These are phyloP conservation scores for Neofusicoccum cordaticola DNA, from an alignment of 2,329 filamentous ascomycete species.

Conservation along the genomic window DNA sequence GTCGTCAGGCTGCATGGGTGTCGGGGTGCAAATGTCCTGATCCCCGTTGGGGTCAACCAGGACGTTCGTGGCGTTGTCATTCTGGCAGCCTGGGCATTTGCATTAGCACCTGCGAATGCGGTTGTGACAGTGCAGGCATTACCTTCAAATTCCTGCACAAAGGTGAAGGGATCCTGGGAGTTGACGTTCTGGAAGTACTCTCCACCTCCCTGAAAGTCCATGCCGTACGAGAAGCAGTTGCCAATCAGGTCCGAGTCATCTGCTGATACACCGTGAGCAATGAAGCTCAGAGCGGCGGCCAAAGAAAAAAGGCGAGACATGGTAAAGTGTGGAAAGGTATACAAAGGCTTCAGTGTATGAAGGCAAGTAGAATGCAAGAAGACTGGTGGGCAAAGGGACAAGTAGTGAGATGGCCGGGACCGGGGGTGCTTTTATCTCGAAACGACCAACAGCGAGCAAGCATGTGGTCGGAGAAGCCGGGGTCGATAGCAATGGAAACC, in stretches of 20 bases:
- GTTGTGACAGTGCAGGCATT: neutral
- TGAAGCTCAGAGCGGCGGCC: constrained; percentile 19
- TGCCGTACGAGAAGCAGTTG: constrained; percentile 26
- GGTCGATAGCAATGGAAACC: neutral
- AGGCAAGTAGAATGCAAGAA: neutral
- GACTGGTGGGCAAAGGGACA: neutral
- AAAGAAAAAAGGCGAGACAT: constrained; percentile 12
- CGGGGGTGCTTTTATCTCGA: neutral
- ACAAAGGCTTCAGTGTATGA: neutral
- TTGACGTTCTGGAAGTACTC: constrained; percentile 41
- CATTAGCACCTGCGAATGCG: neutral
- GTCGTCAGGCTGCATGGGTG: constrained; percentile 36
- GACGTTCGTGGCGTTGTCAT: constrained; percentile 38
- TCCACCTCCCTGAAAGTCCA: constrained; percentile 40
- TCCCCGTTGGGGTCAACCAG: constrained; percentile 39
- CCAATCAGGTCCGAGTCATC: constrained; percentile 6
- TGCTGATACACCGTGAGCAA: constrained; percentile 19
- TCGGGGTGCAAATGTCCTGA: constrained; percentile 37
- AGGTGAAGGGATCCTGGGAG: constrained; percentile 40
- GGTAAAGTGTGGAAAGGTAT: neutral
- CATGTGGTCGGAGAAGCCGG: neutral
- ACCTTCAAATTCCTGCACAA: constrained; percentile 39
- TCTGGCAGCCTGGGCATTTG: constrained; percentile 28
- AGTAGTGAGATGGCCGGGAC: neutral
- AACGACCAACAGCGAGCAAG: neutral